A percentile compares a stretch with the other conserved stretches of the same genome.
phyloP scores from a whole-genome alignment of 768 basidiomycete genomes.

The Gautieria morchelliformis region DNA sequence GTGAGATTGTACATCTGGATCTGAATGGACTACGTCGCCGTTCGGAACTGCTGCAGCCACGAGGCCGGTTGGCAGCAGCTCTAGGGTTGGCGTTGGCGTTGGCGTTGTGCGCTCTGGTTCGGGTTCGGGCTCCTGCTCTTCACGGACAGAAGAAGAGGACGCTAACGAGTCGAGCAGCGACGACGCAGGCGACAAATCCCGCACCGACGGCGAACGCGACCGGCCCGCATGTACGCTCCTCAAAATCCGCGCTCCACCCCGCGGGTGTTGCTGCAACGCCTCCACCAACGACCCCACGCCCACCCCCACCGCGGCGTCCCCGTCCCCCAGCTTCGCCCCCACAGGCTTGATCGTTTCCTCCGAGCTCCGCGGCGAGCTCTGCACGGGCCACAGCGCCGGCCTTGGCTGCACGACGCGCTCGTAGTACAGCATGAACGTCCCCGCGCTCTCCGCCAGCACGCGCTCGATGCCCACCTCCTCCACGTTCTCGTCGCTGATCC shows the following conservation, averaged over 20 bases:
- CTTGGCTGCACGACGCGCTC: conserved; percentile 46
- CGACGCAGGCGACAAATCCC: neutral
- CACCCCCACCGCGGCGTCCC: too few relatives aligned
- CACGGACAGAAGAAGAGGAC: neutral
- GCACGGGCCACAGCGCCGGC: conserved; percentile 21
- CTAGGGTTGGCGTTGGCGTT: neutral
- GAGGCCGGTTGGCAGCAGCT: neutral
- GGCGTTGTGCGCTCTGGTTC: too few relatives aligned
- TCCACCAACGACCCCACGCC: neutral
- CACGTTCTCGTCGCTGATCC: conserved; percentile 81
- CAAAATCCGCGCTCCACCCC: neutral
- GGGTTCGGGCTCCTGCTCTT: neutral
- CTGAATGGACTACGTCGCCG: neutral
- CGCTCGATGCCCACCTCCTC: conserved; percentile 64
- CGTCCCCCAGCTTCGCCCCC: neutral
- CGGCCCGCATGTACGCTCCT: neutral
- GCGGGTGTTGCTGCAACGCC: neutral
- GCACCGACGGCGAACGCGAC: neutral
- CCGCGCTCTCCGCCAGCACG: conserved; percentile 66
- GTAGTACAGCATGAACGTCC: conserved; percentile 89
- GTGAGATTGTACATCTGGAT: too few relatives aligned
- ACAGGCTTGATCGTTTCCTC: conserved; percentile 57
- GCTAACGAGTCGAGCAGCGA: neutral
- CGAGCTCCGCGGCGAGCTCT: conserved; percentile 35
- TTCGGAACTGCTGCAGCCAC: neutral